Base-by-base conservation (phyloP, 164 flowering plant genomes). In the Brasenia schreberi region DNA sequence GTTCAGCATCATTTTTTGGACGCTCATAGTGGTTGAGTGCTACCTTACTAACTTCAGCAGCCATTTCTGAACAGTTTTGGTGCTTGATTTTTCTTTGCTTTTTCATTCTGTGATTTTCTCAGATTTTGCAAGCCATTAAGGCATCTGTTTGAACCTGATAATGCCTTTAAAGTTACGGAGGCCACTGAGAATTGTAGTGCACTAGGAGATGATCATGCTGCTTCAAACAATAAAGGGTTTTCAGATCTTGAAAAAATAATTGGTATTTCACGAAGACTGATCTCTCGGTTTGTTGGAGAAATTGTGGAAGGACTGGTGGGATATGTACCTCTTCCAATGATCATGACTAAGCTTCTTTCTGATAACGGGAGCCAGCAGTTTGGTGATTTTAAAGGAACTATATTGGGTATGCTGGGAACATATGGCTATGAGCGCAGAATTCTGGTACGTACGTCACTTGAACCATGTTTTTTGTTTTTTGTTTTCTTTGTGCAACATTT, bases 301-400 rank as follows among this genome's bases (percentile, higher is more conserved):
- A 86, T 94, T 65, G 89, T 94, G 69, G 97, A 91, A 72, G 99
- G 96, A 73, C 89, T 94, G 99, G 82, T 91, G 67, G 97, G 97
- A 68, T 86, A 88, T 82, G 88, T 91, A 72, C 91, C 79, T 63
- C 96, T 89, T 70, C 97, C 92, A 66, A 71, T 80, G 18, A 87
- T 94, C 77, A 89, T 94, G 96, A 76, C 86, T 60, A 91, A 91
- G 81, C 96, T 94, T 64, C 93, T 94, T 23, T 81, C 90, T 65
- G 97, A 89, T 70, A 94, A 91, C 74, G 89, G 90, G 33, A 68
- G 69, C 79, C 99, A 91, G 76, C 97, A 91, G 74, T 94, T 94
- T 76, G 99, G 99, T 70, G 93, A 94, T 80, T 89, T 88, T 65
- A 91, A 89, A 73, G 83, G 76, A 62, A 88, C 96, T 44, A 89